These are phyloP conservation scores for Xanthoconium purpureum DNA, from an alignment of 768 basidiomycete species.

Conservation along the genomic window DNA sequence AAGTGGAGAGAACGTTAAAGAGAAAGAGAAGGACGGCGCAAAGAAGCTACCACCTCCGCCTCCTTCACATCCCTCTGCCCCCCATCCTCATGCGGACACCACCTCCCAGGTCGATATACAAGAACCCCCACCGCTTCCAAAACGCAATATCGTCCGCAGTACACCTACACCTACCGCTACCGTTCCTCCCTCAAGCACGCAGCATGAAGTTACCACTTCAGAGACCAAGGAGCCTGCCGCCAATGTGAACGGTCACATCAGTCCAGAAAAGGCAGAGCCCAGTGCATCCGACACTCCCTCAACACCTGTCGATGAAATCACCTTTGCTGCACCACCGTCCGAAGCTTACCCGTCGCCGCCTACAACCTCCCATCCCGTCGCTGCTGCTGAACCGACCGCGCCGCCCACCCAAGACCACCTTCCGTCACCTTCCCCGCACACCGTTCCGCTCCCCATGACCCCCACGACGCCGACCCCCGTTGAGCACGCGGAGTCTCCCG, in stretches of 20 bases:
- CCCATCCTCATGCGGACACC: conserved; percentile 17
- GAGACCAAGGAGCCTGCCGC: conserved; percentile 4
- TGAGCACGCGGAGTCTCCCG: conserved; percentile 15
- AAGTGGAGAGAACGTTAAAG: conserved; percentile 29
- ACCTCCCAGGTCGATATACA: conserved; percentile 7
- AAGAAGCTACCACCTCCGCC: conserved; percentile 22
- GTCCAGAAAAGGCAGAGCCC: conserved; percentile 8
- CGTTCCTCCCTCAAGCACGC: background rate
- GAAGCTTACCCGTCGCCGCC: background rate
- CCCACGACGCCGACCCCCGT: conserved; percentile 29
- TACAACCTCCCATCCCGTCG: background rate
- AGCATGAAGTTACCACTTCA: background rate
- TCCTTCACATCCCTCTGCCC: conserved; percentile 26
- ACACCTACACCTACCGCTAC: conserved; percentile 12
- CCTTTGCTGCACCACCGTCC: conserved; percentile 14
- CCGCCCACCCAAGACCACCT: conserved; percentile 2
- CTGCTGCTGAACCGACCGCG: conserved; percentile 10
- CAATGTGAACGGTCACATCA: conserved; percentile 1
- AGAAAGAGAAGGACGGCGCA: conserved; percentile 32
- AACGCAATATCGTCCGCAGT: conserved; percentile 40
- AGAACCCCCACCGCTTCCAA: conserved; percentile 51
- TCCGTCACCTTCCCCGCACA: conserved; percentile 19
- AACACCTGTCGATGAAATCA: conserved; percentile 22
- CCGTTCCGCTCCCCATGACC: conserved; percentile 23
- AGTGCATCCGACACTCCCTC: conserved; percentile 12